Base-by-base conservation (phyloP, 768 basidiomycete species). In the Saitozyma sp. region DNA sequence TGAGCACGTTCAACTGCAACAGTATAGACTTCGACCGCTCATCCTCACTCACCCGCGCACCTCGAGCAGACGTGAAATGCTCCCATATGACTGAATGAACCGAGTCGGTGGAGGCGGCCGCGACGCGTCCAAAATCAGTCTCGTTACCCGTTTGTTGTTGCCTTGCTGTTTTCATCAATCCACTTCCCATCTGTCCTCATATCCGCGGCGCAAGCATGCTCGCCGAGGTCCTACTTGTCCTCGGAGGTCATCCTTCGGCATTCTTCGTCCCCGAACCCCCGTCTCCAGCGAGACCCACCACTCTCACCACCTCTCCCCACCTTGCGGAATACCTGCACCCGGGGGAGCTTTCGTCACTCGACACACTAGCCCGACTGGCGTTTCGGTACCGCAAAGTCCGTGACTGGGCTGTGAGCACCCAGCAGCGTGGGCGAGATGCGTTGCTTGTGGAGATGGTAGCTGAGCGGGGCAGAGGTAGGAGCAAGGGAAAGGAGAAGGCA, bases 191-290 rank as follows among this genome's bases (percentile, higher is more conserved):
- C 29, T 29, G 2, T 29, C 5, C 29, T 29, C 29, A 29, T 29
- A 29, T 29, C 29, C 29, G 29, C 29, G 29, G 29, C 29, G 29
- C 29, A 41, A 40, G 20, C 43, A 92, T 94, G 92, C 90, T 94
- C 66, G 88, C 91, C 69, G 93, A 95, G 80, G 82, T 94, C 59
- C 84, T 95, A 50, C 85, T 93, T 61, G 83, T 93, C 57, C 87
- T 96, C 53, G 87, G 89, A 3, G 93, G 92, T 43, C 92, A 96
- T 80, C 83, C 86, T 6, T 94, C 93, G 0, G 89, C 91, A 1
- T 82, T 96, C 56, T 92, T 96, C 79, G 83, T 68, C 48, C 86
- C 16, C 70, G 79, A 29, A 51, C 56, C 86, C 85, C 59, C 82
- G 86, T 62, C 80, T 80, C 40, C 74, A 8, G 19, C 67, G 10